phyloP scores from a whole-genome alignment of 495 filamentous ascomycete species.

The Neurospora sp. region DNA sequence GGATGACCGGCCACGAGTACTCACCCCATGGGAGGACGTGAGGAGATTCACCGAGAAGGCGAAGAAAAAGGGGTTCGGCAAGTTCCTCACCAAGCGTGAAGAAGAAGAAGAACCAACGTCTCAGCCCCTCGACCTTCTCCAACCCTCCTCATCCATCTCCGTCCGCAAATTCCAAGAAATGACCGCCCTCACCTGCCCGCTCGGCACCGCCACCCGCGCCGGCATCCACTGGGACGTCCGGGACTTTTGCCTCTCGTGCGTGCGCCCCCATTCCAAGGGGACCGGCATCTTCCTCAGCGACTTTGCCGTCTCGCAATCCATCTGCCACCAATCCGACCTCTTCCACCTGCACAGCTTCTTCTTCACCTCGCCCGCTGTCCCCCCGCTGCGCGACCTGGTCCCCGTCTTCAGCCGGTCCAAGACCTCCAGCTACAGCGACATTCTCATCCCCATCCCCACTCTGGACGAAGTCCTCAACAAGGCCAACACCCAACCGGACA shows the following conservation, averaged over 20 bases:
- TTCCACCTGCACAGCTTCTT: constrained; percentile 62
- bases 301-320: constrained; percentile 52
- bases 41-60: constrained; percentile 29
- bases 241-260: constrained; percentile 52
- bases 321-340: constrained; percentile 76
- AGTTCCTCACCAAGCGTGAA: constrained; percentile 20
- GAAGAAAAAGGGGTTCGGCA: constrained; percentile 15
- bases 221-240: constrained; percentile 40
- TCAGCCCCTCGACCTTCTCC: not conserved
- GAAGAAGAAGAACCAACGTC: constrained; percentile 1
- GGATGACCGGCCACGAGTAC: constrained; percentile 64
- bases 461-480: constrained; percentile 39
- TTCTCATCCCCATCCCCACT: constrained; percentile 76
- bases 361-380: constrained; percentile 51
- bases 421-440: constrained; percentile 50
- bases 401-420: constrained; percentile 71
- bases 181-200: constrained; percentile 45
- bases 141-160: constrained; percentile 7
- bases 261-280: constrained; percentile 53
- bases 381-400: constrained; percentile 50
- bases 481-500: constrained; percentile 16
- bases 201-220: constrained; percentile 46
- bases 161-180: constrained; percentile 42
- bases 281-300: constrained; percentile 48
- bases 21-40: constrained; percentile 56